Conservation (phyloP, 352 stramenopile species). For the Phytopythium aichiense region DNA sequence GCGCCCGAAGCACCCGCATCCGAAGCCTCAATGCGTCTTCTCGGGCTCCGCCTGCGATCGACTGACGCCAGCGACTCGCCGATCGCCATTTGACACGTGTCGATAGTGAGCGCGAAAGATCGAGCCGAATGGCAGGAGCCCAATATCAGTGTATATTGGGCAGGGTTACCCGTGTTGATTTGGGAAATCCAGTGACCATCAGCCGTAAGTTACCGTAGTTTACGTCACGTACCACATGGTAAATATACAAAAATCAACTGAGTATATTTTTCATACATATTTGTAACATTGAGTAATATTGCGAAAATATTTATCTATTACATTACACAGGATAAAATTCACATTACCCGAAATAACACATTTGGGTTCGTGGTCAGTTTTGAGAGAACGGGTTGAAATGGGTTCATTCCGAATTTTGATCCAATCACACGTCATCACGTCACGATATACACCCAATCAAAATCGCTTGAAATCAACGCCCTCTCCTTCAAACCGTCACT, state of each 20-base stretch:
- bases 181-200: no score
- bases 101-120: neutral
- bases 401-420: neutral
- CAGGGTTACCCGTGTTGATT: no score
- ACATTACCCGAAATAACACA: no score
- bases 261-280: no score
- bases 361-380: neutral
- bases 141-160: no score
- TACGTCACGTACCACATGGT: no score
- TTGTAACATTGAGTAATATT: no score
- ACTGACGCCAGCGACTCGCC: neutral
- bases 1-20: slow-evolving; percentile 13
- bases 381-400: neutral
- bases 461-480: neutral
- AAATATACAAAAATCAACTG: no score
- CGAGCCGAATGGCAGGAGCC: no score
- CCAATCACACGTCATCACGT: neutral
- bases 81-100: neutral
- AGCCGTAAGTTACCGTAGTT: no score
- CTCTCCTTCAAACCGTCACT: neutral
- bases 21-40: neutral
- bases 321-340: no score
- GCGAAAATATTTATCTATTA: no score
- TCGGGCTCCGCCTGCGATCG: neutral
- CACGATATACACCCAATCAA: neutral